Percentiles rank a stretch among this genome's conserved stretches.
Evolutionary conservation across 192 early-diverging fungal genomes (phyloP).

Genomic region (Coemansia sp.): DNA sequence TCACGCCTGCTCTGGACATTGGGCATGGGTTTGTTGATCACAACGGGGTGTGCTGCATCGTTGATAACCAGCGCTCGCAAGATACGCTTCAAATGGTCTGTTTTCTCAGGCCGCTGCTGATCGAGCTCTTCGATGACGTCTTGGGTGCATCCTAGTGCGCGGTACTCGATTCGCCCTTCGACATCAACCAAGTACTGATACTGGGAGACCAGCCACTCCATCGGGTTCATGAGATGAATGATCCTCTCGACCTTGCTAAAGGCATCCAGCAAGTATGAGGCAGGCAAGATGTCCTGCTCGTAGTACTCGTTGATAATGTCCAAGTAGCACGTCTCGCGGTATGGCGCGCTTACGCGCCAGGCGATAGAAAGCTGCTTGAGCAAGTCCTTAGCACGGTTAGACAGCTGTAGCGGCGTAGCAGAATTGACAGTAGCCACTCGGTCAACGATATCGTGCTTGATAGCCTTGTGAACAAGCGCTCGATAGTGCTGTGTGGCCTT

Average conservation of each 20-base stretch:
- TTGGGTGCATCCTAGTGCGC: slow-evolving; percentile 27
- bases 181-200: slow-evolving; percentile 37
- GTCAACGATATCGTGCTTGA: slow-evolving; percentile 39
- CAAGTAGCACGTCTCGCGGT: slow-evolving; percentile 48
- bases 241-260: slow-evolving; percentile 50
- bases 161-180: slow-evolving; percentile 40
- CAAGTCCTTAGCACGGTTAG: slow-evolving; percentile 34
- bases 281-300: slow-evolving; percentile 31
- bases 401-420: slow-evolving; percentile 29
- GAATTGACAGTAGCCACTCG: background rate
- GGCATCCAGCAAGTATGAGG: slow-evolving; percentile 43
- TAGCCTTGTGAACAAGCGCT: slow-evolving; percentile 26
- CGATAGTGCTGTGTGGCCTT: slow-evolving; percentile 34
- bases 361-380: slow-evolving; percentile 43
- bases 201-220: slow-evolving; percentile 44
- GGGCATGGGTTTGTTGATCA: slow-evolving; percentile 46
- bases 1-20: slow-evolving; percentile 33
- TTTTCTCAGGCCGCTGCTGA: slow-evolving; percentile 34
- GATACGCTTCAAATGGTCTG: slow-evolving; percentile 19
- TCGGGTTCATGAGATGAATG: slow-evolving; percentile 48
- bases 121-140: slow-evolving; percentile 49
- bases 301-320: slow-evolving; percentile 40
- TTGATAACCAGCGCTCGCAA: slow-evolving; percentile 39
- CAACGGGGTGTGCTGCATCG: slow-evolving; percentile 36
- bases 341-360: slow-evolving; percentile 49